Percentiles rank a stretch among this genome's conserved stretches.
These are phyloP conservation scores for Aureobasidium mangrovei DNA, from an alignment of 2,329 filamentous ascomycete species.

Conservation along the genomic window DNA sequence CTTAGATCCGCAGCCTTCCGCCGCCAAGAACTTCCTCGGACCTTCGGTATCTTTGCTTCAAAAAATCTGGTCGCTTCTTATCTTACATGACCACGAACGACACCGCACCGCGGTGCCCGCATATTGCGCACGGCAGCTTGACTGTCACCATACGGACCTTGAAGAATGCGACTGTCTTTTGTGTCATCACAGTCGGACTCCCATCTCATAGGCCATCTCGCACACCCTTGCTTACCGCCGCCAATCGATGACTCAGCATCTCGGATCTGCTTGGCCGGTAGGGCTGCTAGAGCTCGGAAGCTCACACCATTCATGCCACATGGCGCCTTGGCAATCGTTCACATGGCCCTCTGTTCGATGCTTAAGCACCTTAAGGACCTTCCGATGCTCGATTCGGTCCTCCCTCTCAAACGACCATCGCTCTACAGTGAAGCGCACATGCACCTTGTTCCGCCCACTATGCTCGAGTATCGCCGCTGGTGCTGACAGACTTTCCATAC, in stretches of 20 bases:
- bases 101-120: too few species aligned
- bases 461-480: background rate
- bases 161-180: background rate
- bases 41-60: background rate
- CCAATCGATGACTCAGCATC: slow-evolving; percentile 2
- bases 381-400: background rate
- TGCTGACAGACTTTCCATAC: background rate
- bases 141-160: too few species aligned
- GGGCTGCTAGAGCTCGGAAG: background rate
- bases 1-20: slow-evolving; percentile 1
- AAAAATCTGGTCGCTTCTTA: too few species aligned
- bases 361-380: too few species aligned
- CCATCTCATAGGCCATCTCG: background rate
- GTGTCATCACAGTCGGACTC: too few species aligned
- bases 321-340: slow-evolving; percentile 5
- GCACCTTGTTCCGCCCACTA: background rate
- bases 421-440: background rate
- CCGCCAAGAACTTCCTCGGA: background rate
- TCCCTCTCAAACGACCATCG: background rate
- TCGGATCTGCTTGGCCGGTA: background rate
- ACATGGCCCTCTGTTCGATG: background rate
- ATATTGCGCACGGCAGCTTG: background rate
- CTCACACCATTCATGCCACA: background rate
- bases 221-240: background rate
- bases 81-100: too few species aligned